Evolutionary conservation across 2,329 filamentous ascomycete species (phyloP).

Genomic region (Penicillium rolfsii): DNA sequence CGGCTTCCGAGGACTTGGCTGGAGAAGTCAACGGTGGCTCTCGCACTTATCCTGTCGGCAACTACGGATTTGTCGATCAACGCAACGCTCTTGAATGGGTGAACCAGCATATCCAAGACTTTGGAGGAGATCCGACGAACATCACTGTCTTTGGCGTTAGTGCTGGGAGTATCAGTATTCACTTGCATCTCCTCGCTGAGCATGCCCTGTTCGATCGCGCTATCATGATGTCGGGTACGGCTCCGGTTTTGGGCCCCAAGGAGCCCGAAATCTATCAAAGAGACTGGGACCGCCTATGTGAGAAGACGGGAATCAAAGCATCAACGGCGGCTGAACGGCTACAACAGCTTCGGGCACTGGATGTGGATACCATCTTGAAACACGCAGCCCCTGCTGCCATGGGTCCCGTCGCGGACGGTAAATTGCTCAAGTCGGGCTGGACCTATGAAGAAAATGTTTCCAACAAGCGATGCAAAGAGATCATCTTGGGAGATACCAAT

Average conservation of each 20-base stretch:
- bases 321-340: conserved; percentile 1
- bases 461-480: conserved; percentile 13
- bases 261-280: conserved; percentile 2
- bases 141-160: conserved; percentile 15
- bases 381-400: conserved; percentile 6
- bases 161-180: conserved; percentile 14
- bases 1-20: conserved; percentile 7
- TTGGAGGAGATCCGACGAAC: conserved; percentile 9
- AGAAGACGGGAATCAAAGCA: conserved; percentile 1
- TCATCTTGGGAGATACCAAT: conserved; percentile 14
- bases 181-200: conserved; percentile 11
- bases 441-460: conserved; percentile 7
- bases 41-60: not conserved
- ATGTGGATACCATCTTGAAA: conserved; percentile 7
- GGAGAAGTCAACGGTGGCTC: conserved; percentile 5
- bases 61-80: conserved; percentile 12
- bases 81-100: conserved; percentile 17
- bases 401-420: conserved; percentile 14
- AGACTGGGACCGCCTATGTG: conserved; percentile 8
- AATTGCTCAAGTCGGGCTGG: conserved; percentile 3
- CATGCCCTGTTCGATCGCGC: conserved; percentile 12
- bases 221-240: conserved; percentile 17
- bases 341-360: conserved; percentile 1
- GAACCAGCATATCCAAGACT: conserved; percentile 12
- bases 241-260: conserved; percentile 6